These are phyloP conservation scores for Dunaliella primolecta DNA, from an alignment of 139 green algal genomes.

Conservation along the genomic window DNA sequence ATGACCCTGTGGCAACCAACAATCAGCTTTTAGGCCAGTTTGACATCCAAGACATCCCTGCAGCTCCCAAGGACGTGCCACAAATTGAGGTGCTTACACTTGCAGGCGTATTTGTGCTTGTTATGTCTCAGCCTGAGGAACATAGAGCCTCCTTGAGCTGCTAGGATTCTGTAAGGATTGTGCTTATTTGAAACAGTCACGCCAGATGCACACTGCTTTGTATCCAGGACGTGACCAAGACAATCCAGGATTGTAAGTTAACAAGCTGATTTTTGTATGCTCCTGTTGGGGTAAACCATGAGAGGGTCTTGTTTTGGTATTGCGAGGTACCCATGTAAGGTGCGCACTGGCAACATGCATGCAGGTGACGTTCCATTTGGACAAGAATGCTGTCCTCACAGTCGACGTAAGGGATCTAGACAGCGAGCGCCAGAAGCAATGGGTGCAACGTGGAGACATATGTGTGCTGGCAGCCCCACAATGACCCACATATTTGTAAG, in stretches of 20 bases:
- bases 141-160: too few relatives aligned
- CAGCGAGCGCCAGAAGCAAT: slow-evolving; percentile 45
- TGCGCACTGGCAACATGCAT: too few relatives aligned
- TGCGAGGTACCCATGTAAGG: too few relatives aligned
- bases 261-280: not conserved
- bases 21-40: slow-evolving; percentile 60
- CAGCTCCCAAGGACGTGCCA: slow-evolving; percentile 49
- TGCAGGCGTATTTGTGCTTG: not conserved
- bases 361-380: slow-evolving; percentile 38
- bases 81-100: slow-evolving; percentile 38
- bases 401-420: slow-evolving; percentile 50
- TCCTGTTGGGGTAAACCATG: too few relatives aligned
- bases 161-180: too few relatives aligned
- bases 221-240: not conserved
- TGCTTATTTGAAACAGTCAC: not conserved
- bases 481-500: too few relatives aligned
- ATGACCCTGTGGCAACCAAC: slow-evolving; percentile 47
- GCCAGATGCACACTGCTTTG: too few relatives aligned
- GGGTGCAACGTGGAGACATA: slow-evolving; percentile 36
- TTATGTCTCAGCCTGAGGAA: not conserved
- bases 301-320: too few relatives aligned
- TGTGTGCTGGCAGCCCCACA: too few relatives aligned
- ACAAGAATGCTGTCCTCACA: slow-evolving; percentile 30
- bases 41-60: slow-evolving; percentile 59
- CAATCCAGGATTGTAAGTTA: not conserved